These are phyloP conservation scores for Alternaria incomplexa DNA, from an alignment of 2,329 filamentous ascomycete species.

Conservation along the genomic window DNA sequence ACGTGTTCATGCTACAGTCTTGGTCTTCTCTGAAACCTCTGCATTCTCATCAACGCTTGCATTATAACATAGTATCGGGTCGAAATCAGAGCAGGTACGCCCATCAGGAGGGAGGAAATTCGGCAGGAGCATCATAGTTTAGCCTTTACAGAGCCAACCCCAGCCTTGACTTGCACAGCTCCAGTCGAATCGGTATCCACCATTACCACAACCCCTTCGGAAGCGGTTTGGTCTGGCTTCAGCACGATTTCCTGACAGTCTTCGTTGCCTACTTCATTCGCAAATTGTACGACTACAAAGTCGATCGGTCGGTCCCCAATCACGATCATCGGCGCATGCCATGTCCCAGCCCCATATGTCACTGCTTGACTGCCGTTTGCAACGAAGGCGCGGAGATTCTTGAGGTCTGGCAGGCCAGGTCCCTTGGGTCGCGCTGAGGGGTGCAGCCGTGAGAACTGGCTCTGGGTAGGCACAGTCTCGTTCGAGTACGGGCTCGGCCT, in stretches of 20 bases:
- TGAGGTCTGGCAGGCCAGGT: conserved; percentile 74
- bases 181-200: conserved; percentile 42
- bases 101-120: background rate
- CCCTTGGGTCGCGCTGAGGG: conserved; percentile 49
- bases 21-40: background rate
- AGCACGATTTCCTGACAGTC: conserved; percentile 82
- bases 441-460: conserved; percentile 35
- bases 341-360: conserved; percentile 89
- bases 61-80: background rate
- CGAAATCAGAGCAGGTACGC: background rate
- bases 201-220: conserved; percentile 44
- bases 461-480: conserved; percentile 48
- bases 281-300: conserved; percentile 84
- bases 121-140: conserved; percentile 24
- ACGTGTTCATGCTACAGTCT: background rate
- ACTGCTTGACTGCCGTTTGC: conserved; percentile 81
- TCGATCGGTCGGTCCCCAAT: conserved; percentile 74
- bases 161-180: conserved; percentile 44
- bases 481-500: conserved; percentile 59
- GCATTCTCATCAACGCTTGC: background rate
- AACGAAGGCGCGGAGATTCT: conserved; percentile 75
- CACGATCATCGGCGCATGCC: conserved; percentile 96
- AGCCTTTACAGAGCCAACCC: conserved; percentile 39
- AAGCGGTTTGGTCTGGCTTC: conserved; percentile 36
- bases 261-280: conserved; percentile 79